Conservation (phyloP, 1,284 basidiomycete genomes). For the Cutaneotrichosporon cyanovorans region DNA sequence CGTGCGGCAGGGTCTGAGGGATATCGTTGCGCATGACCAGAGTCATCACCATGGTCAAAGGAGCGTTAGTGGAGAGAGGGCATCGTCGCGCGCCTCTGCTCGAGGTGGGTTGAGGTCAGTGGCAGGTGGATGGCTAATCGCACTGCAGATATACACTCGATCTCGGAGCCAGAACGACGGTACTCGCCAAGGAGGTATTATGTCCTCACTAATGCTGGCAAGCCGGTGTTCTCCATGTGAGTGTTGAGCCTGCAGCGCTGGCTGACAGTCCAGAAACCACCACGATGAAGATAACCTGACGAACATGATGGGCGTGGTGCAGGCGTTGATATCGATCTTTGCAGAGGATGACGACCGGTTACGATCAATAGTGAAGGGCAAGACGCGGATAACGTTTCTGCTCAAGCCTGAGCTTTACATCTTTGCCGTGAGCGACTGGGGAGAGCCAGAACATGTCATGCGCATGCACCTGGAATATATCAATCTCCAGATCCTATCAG, state of each 20-base stretch:
- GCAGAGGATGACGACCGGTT: constrained; percentile 70
- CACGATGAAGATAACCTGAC: constrained; percentile 56
- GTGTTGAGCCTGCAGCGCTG: constrained; percentile 11
- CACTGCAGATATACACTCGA: background rate
- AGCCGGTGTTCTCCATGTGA: constrained; percentile 81
- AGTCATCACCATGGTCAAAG: background rate
- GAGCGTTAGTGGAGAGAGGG: background rate
- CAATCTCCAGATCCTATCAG: constrained; percentile 82
- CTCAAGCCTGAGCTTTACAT: constrained; percentile 83
- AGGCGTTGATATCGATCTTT: constrained; percentile 88
- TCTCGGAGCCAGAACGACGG: background rate
- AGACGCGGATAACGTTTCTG: constrained; percentile 76
- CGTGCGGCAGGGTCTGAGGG: constrained; percentile 4
- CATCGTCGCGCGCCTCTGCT: background rate
- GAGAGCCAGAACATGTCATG: constrained; percentile 87
- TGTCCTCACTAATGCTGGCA: constrained; percentile 87
- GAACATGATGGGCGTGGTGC: constrained; percentile 82
- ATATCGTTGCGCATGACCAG: constrained; percentile 7
- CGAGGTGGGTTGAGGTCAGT: constrained; percentile 3
- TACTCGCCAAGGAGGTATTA: constrained; percentile 62
- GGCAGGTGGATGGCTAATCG: background rate
- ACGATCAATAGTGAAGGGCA: constrained; percentile 50
- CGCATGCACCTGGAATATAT: constrained; percentile 89
- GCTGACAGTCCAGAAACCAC: constrained; percentile 20
- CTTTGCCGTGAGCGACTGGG: constrained; percentile 81